Evolutionary conservation across 139 green algal species (phyloP).

Genomic region (Chlorella ohadii): DNA sequence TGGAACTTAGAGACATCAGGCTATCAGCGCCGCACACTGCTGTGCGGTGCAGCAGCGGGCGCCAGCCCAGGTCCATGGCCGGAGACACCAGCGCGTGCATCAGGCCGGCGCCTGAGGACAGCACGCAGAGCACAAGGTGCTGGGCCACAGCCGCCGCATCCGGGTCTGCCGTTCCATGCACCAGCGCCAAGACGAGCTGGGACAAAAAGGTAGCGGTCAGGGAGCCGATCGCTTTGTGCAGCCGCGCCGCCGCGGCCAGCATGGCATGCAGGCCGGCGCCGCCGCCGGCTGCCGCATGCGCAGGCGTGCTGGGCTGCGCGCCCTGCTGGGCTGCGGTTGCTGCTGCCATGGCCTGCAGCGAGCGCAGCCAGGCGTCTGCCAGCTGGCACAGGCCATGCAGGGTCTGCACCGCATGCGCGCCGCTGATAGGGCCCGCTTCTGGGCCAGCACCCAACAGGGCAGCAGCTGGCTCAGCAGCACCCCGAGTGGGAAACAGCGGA

Average conservation of each 20-base stretch:
- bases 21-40: conserved; percentile 20
- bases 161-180: conserved; percentile 8
- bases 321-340: background rate
- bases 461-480: background rate
- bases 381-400: conserved; percentile 12
- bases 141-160: background rate
- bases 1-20: conserved; percentile 28
- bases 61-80: conserved; percentile 4
- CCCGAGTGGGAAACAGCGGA: conserved; percentile 10
- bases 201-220: conserved; percentile 41
- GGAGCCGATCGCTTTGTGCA: conserved; percentile 9
- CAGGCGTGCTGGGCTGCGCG: conserved; percentile 11
- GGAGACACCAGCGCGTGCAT: background rate
- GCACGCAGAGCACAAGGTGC: conserved; percentile 5
- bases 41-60: background rate
- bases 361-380: background rate
- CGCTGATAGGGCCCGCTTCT: background rate
- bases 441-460: background rate
- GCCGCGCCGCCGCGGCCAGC: background rate
- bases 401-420: conserved; percentile 1
- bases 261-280: background rate
- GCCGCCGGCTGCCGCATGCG: background rate
- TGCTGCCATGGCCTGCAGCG: background rate
- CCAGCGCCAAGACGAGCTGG: conserved; percentile 6
- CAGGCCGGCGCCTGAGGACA: conserved; percentile 3